phyloP scores from a whole-genome alignment of 768 basidiomycete genomes.

The Exidia glandulosa region DNA sequence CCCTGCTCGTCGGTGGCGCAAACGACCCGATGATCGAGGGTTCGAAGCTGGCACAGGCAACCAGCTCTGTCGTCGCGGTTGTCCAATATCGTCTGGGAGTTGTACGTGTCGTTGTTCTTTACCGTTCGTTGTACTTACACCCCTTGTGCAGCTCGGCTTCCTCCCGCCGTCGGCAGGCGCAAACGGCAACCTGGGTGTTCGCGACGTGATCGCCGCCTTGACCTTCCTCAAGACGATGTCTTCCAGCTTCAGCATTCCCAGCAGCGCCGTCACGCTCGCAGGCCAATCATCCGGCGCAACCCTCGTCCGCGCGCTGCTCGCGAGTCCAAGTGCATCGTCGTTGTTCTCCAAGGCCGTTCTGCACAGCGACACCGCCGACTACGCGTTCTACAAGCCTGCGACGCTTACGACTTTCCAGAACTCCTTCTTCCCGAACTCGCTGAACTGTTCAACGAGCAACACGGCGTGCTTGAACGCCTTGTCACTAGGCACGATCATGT shows the following conservation, averaged over 20 bases:
- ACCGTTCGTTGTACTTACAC: neutral
- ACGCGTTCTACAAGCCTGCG: slow-evolving; percentile 48
- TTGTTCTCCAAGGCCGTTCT: slow-evolving; percentile 71
- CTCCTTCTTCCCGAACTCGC: slow-evolving; percentile 38
- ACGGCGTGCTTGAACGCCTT: slow-evolving; percentile 40
- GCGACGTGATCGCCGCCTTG: slow-evolving; percentile 56
- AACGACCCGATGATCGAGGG: slow-evolving; percentile 67
- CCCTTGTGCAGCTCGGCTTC: slow-evolving; percentile 48
- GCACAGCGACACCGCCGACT: slow-evolving; percentile 86
- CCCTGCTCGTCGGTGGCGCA: slow-evolving; percentile 61
- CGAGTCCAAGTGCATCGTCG: slow-evolving; percentile 53
- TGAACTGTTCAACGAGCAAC: slow-evolving; percentile 36
- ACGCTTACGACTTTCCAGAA: slow-evolving; percentile 46
- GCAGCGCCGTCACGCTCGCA: slow-evolving; percentile 54
- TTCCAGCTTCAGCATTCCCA: slow-evolving; percentile 56
- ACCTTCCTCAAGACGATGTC: slow-evolving; percentile 47
- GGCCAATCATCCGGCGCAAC: slow-evolving; percentile 77
- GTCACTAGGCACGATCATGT: slow-evolving; percentile 40
- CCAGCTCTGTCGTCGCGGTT: slow-evolving; percentile 67
- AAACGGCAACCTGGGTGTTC: slow-evolving; percentile 59
- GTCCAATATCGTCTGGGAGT: slow-evolving; percentile 76
- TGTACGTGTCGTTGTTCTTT: slow-evolving; percentile 27
- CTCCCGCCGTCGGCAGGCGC: slow-evolving; percentile 37
- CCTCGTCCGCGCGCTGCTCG: slow-evolving; percentile 68
- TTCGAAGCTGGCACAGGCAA: slow-evolving; percentile 56